Evolutionary conservation across 2,329 filamentous ascomycete species (phyloP).

Genomic region (Leptographium radiaticola): DNA sequence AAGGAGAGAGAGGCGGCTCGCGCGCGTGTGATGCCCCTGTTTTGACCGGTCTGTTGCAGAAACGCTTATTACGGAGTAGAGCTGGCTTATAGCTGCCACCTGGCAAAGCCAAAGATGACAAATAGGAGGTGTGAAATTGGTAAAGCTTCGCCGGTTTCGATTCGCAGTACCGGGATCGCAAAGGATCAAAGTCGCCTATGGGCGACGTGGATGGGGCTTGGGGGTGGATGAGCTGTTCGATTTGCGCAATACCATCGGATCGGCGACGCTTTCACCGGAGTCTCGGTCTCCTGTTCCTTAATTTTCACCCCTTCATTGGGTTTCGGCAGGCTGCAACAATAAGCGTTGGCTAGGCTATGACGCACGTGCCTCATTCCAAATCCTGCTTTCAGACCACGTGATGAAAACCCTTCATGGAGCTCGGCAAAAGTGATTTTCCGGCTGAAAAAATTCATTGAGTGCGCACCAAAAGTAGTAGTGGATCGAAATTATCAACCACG

Average conservation of each 20-base stretch:
- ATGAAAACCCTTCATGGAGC: neutral
- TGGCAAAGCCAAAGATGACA: neutral
- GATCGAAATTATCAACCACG: constrained; percentile 7
- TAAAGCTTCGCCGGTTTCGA: neutral
- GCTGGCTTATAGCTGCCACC: neutral
- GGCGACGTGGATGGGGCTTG: neutral
- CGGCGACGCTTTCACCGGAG: neutral
- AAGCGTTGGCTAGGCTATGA: neutral
- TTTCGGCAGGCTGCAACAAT: neutral
- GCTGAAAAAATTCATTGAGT: neutral
- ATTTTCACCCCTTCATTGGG: neutral
- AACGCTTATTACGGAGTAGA: neutral
- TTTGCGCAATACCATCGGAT: constrained; percentile 6
- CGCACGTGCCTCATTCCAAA: neutral
- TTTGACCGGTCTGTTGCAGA: neutral
- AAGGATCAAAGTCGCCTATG: neutral
- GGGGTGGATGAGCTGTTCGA: constrained; percentile 1
- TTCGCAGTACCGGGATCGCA: no score
- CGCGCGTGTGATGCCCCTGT: neutral
- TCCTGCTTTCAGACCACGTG: neutral
- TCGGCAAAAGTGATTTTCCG: constrained; percentile 7
- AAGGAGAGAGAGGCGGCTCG: neutral
- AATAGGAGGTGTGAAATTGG: neutral
- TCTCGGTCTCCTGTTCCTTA: neutral
- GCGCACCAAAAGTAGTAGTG: constrained; percentile 9